phyloP scores from a whole-genome alignment of 2,329 filamentous ascomycete genomes.

The Calonectria ilicicola region DNA sequence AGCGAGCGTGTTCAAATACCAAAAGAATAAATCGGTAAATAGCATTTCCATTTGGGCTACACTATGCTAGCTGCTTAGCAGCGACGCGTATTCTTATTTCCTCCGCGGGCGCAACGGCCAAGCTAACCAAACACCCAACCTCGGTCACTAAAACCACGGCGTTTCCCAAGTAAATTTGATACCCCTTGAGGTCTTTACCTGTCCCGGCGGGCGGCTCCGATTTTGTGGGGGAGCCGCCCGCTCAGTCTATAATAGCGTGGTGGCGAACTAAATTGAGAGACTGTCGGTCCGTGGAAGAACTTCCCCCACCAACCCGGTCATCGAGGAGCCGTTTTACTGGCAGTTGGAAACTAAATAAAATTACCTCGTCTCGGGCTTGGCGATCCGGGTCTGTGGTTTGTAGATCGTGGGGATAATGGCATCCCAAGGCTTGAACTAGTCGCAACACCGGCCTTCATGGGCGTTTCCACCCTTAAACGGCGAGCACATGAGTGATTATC shows the following conservation, averaged over 20 bases:
- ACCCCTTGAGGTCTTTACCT: background rate
- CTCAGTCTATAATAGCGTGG: background rate
- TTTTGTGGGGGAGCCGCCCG: background rate
- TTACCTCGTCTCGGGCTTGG: background rate
- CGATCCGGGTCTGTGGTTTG: background rate
- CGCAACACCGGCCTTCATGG: background rate
- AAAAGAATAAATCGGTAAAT: background rate
- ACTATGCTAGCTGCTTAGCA: background rate
- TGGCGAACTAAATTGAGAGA: background rate
- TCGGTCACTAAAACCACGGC: background rate
- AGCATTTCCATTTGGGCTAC: background rate
- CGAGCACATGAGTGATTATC: background rate
- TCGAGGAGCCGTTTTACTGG: background rate
- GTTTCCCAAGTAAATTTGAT: background rate
- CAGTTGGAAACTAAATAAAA: background rate
- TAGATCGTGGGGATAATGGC: background rate
- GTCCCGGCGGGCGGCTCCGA: background rate
- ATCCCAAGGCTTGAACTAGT: background rate
- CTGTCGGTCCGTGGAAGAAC: background rate
- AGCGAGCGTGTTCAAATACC: background rate
- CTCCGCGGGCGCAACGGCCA: background rate
- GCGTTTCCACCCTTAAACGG: too few species aligned
- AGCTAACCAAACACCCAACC: background rate
- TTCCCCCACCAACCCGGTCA: background rate
- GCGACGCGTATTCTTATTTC: background rate